Percentiles rank a stretch among this genome's conserved stretches.
These are phyloP conservation scores for Ascocoryne sarcoides DNA, from an alignment of 2,329 filamentous ascomycete species.

Conservation along the genomic window DNA sequence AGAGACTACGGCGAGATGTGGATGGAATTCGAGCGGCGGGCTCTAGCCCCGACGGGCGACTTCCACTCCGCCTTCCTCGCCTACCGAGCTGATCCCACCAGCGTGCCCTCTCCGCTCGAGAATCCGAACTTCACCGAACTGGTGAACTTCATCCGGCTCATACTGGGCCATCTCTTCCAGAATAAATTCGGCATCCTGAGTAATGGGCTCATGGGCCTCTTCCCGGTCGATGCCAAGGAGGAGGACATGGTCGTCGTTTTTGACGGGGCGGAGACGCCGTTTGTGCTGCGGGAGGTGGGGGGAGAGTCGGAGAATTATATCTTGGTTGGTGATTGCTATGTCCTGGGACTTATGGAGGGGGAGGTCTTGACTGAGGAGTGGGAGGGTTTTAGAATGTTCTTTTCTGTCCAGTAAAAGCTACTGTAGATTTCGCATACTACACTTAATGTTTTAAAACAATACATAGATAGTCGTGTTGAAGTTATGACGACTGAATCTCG, in stretches of 20 bases:
- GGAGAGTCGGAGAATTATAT: neutral
- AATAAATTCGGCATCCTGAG: neutral
- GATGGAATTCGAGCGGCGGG: neutral
- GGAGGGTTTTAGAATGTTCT: constrained; percentile 1
- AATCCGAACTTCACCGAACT: neutral
- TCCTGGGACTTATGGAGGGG: neutral
- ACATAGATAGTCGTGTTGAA: too few species aligned
- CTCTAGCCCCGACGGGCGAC: neutral
- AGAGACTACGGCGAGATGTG: neutral
- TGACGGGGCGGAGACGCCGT: constrained; percentile 1
- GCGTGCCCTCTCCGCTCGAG: neutral
- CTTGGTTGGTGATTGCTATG: neutral
- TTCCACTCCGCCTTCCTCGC: neutral
- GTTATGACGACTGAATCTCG: too few species aligned
- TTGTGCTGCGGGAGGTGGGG: neutral
- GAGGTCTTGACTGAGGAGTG: constrained; percentile 1
- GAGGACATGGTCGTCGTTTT: neutral
- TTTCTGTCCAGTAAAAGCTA: too few species aligned
- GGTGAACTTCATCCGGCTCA: neutral
- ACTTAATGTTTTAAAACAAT: too few species aligned
- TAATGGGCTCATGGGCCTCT: neutral
- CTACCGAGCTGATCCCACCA: neutral
- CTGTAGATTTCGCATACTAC: too few species aligned
- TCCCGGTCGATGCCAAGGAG: neutral
- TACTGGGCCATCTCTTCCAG: neutral